phyloP scores from a whole-genome alignment of 1,284 basidiomycete genomes.

The Dichomitus squalens region DNA sequence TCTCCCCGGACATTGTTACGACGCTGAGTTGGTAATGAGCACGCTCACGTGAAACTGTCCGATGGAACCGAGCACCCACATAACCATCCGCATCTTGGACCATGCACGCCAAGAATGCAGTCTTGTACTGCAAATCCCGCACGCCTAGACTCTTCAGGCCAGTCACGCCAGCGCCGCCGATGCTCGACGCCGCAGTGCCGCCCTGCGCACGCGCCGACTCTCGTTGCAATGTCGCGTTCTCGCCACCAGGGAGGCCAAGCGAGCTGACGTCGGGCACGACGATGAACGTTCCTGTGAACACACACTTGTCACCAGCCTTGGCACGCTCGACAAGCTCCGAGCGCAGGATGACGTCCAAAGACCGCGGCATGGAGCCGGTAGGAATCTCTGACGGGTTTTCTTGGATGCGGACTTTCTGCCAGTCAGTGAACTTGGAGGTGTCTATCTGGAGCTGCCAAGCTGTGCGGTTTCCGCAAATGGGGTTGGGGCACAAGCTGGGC shows the following conservation, averaged over 20 bases:
- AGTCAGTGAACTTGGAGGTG: conserved; percentile 96
- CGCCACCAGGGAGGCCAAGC: conserved; percentile 93
- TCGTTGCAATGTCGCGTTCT: conserved; percentile 87
- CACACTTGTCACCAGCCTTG: conserved; percentile 98
- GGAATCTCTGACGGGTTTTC: conserved; percentile 99
- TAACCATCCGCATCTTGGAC: conserved; percentile 88
- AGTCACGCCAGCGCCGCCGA: conserved; percentile 88
- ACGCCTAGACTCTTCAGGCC: conserved; percentile 96
- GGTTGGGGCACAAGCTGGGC: conserved; percentile 94
- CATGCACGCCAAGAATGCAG: conserved; percentile 98
- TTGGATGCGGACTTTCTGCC: conserved; percentile 99
- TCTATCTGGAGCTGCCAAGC: conserved; percentile 97
- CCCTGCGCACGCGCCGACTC: conserved; percentile 75
- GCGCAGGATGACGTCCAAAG: conserved; percentile 93
- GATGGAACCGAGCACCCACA: conserved; percentile 49
- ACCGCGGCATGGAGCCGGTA: conserved; percentile 97
- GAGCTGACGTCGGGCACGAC: conserved; percentile 99
- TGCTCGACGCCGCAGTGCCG: conserved; percentile 61
- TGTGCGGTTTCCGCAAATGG: conserved; percentile 87
- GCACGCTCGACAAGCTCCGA: conserved; percentile 96
- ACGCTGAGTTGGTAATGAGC: conserved; percentile 45
- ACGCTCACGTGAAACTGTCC: neutral
- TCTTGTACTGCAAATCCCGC: conserved; percentile 96
- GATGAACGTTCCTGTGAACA: conserved; percentile 97
- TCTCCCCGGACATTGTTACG: conserved; percentile 89